Percentiles rank a stretch among this genome's conserved stretches.
phyloP scores from a whole-genome alignment of 805 yeast species.

The Sugiyamaella lignohabitans region DNA sequence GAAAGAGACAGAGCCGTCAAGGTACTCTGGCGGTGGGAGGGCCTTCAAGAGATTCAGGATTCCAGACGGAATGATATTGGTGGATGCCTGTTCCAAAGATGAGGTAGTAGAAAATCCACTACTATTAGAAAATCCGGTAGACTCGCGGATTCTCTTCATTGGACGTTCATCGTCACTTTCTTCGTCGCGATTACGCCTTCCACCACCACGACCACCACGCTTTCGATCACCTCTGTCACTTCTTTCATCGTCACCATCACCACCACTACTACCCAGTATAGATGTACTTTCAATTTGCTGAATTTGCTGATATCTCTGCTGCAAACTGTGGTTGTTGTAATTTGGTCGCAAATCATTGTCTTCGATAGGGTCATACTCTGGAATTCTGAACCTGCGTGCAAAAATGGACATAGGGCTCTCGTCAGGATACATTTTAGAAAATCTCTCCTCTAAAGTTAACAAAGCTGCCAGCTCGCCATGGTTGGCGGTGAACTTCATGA shows the following conservation, averaged over 20 bases:
- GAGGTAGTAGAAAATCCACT: constrained; percentile 1
- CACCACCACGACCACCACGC: background rate
- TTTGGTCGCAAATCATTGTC: constrained; percentile 18
- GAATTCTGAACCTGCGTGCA: constrained; percentile 29
- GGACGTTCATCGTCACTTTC: constrained; percentile 10
- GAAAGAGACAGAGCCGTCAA: constrained; percentile 49
- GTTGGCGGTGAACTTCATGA: constrained; percentile 60
- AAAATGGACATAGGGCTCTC: constrained; percentile 38
- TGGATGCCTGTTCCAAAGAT: constrained; percentile 21
- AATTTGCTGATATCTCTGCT: constrained; percentile 2
- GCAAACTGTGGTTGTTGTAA: background rate
- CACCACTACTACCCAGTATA: background rate
- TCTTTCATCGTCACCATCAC: no score
- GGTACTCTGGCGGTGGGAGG: constrained; percentile 51
- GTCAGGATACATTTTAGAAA: constrained; percentile 57
- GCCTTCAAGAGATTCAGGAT: constrained; percentile 47
- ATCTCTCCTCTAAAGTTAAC: constrained; percentile 58
- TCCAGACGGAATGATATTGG: constrained; percentile 21
- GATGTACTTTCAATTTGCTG: background rate
- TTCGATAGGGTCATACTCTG: constrained; percentile 19
- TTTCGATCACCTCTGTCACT: background rate
- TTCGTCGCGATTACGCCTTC: background rate
- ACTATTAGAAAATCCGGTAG: constrained; percentile 4
- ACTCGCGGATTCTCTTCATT: constrained; percentile 8
- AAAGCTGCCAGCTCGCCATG: constrained; percentile 68